Evolutionary conservation across 2,329 filamentous ascomycete species (phyloP).

Genomic region (Apiospora malaysiana): DNA sequence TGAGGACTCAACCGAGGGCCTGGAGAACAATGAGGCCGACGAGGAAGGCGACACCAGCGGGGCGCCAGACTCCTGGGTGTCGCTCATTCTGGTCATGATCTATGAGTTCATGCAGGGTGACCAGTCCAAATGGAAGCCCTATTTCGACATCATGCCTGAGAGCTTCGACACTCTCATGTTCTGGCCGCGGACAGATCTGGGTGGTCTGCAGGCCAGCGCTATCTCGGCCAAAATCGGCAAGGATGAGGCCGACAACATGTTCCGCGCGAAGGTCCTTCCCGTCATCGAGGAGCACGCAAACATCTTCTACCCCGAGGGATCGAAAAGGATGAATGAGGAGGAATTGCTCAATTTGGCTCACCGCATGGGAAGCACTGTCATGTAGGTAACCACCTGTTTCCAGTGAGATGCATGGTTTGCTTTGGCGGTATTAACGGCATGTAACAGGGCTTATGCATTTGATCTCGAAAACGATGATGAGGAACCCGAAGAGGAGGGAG

Average conservation of each 20-base stretch:
- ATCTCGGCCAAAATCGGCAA: slow-evolving; percentile 80
- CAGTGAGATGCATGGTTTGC: not conserved
- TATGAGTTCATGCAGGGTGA: slow-evolving; percentile 70
- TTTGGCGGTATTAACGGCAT: not conserved
- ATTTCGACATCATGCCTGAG: slow-evolving; percentile 75
- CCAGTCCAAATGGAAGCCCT: slow-evolving; percentile 75
- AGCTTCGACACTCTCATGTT: slow-evolving; percentile 89
- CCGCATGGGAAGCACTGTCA: slow-evolving; percentile 84
- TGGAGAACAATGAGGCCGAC: slow-evolving; percentile 45
- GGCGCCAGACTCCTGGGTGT: slow-evolving; percentile 59
- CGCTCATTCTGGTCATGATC: slow-evolving; percentile 77
- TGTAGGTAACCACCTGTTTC: slow-evolving; percentile 51
- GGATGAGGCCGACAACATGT: slow-evolving; percentile 71
- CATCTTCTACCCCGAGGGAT: slow-evolving; percentile 51
- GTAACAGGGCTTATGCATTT: slow-evolving; percentile 74
- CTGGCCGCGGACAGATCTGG: slow-evolving; percentile 75
- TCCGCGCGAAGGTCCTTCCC: slow-evolving; percentile 61
- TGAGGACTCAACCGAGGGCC: slow-evolving; percentile 39
- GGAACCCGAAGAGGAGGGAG: slow-evolving; percentile 61
- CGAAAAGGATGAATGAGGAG: slow-evolving; percentile 46
- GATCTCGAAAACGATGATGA: slow-evolving; percentile 66
- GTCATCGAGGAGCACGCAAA: slow-evolving; percentile 51
- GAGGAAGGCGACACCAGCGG: slow-evolving; percentile 40
- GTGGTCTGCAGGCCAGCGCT: slow-evolving; percentile 76
- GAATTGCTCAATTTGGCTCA: slow-evolving; percentile 66